phyloP scores from a whole-genome alignment of 257 asterid species.

The Nicotiana tomentosiformis region DNA sequence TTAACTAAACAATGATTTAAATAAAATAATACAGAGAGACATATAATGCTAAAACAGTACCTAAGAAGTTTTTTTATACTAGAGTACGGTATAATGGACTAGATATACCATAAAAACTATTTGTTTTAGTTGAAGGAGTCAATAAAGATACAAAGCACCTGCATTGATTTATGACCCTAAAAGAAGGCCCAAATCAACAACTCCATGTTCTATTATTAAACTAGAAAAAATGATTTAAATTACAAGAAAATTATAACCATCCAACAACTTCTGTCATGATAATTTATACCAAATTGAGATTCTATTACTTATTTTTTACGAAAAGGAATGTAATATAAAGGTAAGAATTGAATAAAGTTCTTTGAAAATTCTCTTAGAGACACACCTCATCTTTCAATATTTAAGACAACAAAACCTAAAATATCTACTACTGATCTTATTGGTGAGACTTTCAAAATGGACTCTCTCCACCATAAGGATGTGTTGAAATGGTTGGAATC shows the following conservation, averaged over 20 bases:
- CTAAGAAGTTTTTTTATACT: too few relatives aligned
- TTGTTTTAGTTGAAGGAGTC: not conserved
- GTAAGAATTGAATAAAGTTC: not conserved
- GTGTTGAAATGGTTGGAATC: too few relatives aligned
- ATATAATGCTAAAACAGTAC: too few relatives aligned
- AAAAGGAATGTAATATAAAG: not conserved
- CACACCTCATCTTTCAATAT: not conserved
- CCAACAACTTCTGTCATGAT: not conserved
- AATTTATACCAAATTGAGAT: not conserved
- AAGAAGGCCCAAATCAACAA: not conserved
- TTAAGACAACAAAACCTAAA: not conserved
- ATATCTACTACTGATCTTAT: not conserved
- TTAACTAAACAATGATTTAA: too few relatives aligned
- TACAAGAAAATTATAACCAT: not conserved
- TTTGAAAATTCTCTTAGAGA: not conserved
- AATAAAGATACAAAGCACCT: not conserved
- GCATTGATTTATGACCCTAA: not conserved
- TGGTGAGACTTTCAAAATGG: not conserved
- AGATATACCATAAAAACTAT: not conserved
- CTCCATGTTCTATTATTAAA: not conserved
- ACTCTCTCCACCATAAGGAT: too few relatives aligned
- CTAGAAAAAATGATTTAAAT: not conserved
- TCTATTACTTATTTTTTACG: not conserved
- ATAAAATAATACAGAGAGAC: too few relatives aligned
- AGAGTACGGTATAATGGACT: not conserved